These are phyloP conservation scores for Areca catechu DNA, from an alignment of 176 grass and related monocot genomes.

Conservation along the genomic window DNA sequence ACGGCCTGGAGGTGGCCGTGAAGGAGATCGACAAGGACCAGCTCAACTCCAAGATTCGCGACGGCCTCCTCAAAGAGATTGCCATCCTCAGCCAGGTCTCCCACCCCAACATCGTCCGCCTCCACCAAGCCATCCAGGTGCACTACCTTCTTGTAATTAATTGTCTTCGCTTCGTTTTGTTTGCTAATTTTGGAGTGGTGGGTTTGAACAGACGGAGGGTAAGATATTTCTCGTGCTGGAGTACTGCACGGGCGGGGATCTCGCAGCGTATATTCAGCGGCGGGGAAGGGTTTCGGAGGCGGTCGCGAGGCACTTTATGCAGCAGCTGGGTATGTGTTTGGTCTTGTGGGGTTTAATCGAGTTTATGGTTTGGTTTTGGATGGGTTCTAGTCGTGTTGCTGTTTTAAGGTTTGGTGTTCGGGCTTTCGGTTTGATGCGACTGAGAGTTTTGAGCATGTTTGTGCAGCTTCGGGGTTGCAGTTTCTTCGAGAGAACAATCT, in stretches of 20 bases:
- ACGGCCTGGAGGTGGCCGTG: slow-evolving; percentile 42
- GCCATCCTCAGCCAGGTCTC: slow-evolving; percentile 38
- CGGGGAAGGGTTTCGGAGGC: slow-evolving; percentile 34
- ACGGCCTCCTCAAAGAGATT: slow-evolving; percentile 49
- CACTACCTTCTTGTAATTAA: too few species aligned
- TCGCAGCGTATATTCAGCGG: slow-evolving; percentile 23
- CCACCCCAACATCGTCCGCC: slow-evolving; percentile 61
- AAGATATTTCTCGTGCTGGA: slow-evolving; percentile 51
- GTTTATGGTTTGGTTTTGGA: neutral
- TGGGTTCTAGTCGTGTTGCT: neutral
- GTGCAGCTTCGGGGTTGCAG: slow-evolving; percentile 52
- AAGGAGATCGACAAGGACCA: slow-evolving; percentile 54
- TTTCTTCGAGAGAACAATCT: slow-evolving; percentile 34
- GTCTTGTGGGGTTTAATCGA: neutral
- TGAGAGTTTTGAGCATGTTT: neutral
- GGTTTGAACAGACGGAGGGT: slow-evolving; percentile 26
- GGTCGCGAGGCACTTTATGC: slow-evolving; percentile 34
- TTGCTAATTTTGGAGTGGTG: neutral
- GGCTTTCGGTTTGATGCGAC: neutral
- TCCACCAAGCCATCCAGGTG: slow-evolving; percentile 49
- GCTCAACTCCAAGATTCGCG: slow-evolving; percentile 31
- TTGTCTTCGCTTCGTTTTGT: too few species aligned
- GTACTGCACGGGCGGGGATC: slow-evolving; percentile 60
- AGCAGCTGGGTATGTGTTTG: slow-evolving; percentile 37
- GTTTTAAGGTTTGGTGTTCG: neutral